These are phyloP conservation scores for Aphanocladium album DNA, from an alignment of 2,329 filamentous ascomycete genomes.

Conservation along the genomic window DNA sequence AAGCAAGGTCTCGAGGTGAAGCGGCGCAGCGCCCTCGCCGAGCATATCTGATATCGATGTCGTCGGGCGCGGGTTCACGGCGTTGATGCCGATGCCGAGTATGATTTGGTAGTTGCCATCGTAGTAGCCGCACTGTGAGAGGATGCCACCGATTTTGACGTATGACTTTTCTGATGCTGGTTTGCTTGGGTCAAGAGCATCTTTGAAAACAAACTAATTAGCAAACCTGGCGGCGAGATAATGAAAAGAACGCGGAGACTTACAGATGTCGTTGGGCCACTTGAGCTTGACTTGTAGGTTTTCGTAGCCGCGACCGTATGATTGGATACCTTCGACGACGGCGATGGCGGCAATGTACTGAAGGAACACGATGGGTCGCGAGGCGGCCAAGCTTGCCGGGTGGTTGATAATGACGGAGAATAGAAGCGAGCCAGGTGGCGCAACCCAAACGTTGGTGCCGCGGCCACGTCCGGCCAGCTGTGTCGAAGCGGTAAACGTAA, in stretches of 20 bases:
- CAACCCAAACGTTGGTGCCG: constrained; percentile 91
- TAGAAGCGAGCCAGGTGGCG: constrained; percentile 78
- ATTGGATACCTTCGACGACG: constrained; percentile 75
- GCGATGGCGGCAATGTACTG: constrained; percentile 91
- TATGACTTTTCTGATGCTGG: constrained; percentile 49
- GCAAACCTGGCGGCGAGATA: constrained; percentile 7
- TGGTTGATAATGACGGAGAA: constrained; percentile 89
- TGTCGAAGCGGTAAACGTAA: constrained; percentile 79
- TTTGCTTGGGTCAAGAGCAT: constrained; percentile 60
- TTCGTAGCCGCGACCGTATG: constrained; percentile 71
- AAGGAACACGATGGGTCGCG: constrained; percentile 81
- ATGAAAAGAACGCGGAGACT: constrained; percentile 30
- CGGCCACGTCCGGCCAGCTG: constrained; percentile 85
- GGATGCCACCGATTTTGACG: constrained; percentile 88
- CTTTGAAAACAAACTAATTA: constrained; percentile 26
- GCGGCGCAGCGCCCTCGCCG: constrained; percentile 43
- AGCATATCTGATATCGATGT: constrained; percentile 78
- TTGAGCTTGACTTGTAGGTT: constrained; percentile 80
- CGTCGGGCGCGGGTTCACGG: constrained; percentile 77
- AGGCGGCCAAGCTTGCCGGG: constrained; percentile 62
- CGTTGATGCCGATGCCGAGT: constrained; percentile 81
- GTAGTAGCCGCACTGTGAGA: constrained; percentile 82
- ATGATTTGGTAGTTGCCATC: constrained; percentile 76
- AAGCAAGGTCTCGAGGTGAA: constrained; percentile 74
- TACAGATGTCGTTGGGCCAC: constrained; percentile 95